Base-by-base conservation (phyloP, 352 stramenopile genomes). In the Lagenidium sp. region DNA sequence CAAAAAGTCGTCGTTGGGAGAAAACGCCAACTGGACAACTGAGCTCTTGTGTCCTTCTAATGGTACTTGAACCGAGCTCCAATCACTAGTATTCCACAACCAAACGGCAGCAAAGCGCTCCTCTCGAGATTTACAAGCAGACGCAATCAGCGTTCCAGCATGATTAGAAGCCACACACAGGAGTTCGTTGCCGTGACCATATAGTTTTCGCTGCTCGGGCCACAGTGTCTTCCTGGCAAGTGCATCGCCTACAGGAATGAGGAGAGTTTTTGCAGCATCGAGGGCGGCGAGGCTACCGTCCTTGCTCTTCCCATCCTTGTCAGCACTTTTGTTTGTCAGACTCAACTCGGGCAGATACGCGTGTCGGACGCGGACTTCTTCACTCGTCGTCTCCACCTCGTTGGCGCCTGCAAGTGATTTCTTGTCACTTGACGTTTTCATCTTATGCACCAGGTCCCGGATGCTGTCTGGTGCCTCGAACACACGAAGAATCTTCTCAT, bases 401-500 rank as follows among this genome's bases (percentile, higher is more conserved):
- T n/a, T n/a, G n/a, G n/a, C n/a, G n/a, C n/a, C n/a, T n/a, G n/a
- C n/a, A n/a, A n/a, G n/a, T n/a, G n/a, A n/a, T n/a, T n/a, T n/a
- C n/a, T n/a, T n/a, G n/a, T n/a, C n/a, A n/a, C n/a, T n/a, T n/a
- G n/a, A n/a, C 0, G 15, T 23, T 3, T 71, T 49, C 16, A 74
- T 53, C 15, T 42, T 52, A 12, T 31, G 13, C 10, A 68, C 60
- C 2, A 78, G 55, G 4, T 42, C 22, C 18, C 66, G 63, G 12
- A 84, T 43, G 45, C 69, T 54, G 19, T 81, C 53, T 6, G 75
- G 75, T n/a, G 69, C 72, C 41, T 82, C 63, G 30, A 87, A 85
- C 2, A 85, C 65, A 3, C 78, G 73, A n/a, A 91, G 41, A 47
- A 91, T 85, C 50, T 91, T 90, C 41, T 91, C 78, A 39, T 88